Evolutionary conservation across 2,329 filamentous ascomycete genomes (phyloP), one percentile per base, ranked within the genome.

Genomic region (Hansfordia pulvinata): DNA sequence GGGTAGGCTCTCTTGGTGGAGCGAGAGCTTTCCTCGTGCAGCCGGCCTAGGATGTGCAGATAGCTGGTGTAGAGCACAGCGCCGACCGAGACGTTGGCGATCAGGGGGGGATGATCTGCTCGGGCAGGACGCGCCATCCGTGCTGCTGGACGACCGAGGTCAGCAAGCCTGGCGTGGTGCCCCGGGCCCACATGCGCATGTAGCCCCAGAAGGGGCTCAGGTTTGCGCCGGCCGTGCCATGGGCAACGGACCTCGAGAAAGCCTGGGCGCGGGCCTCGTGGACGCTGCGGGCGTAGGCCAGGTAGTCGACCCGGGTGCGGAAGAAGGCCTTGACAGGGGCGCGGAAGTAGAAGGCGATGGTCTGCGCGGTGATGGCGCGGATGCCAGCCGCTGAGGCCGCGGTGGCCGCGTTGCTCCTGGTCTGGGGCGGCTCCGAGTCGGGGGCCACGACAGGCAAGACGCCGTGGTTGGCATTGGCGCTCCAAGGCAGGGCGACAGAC

Each of bases 241-340:
- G 46, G 3, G 49, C 49, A 5, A 49, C 50, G 16, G 52, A 53
- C 31, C 46, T 46, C 23, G 49, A 39, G 22, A 61, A 39, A 13
- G 46, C 30, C 26, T 52, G 41, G 2, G 48, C 50, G 31, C 62
- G 58, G 19, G 60, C 54, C 35, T 65, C 51, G 33, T 69, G 64
- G 3, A 71, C 44, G 10, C 49, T 59, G 16, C 69, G 58, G 3
- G 67, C 69, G 34, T 70, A 73, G 2, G 66, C 66, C 11, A 73
- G 60, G 38, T 85, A 93, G 58, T 94, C 86, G 36, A 94, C 84
- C 31, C 86, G 64, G 2, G 82, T 86, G 34, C 83, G 72, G 54
- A 94, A 93, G 49, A 94, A 94, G 10, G 85, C 81, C 54, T 93
- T 93, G 28, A 85, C 80, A 1, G 86, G 86, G 0, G 84, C 83